Evolutionary conservation across 2,329 filamentous ascomycete genomes (phyloP), one percentile per base, ranked within the genome.

Genomic region (Clonostachys byssicola): DNA sequence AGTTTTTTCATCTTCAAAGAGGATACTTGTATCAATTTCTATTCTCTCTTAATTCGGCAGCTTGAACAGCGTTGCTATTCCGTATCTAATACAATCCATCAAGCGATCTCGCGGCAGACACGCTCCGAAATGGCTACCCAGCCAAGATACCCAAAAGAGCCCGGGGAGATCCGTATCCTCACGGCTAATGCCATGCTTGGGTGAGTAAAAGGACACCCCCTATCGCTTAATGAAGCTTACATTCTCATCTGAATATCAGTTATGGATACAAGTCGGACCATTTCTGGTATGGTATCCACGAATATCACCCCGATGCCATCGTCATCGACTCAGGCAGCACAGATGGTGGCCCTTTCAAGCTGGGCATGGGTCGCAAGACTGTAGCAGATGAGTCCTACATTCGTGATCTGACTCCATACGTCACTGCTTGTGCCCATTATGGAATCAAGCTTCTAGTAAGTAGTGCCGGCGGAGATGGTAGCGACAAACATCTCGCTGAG

Each of bases 381-480:
- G 62, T 57, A 12, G 62, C 63, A 0, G 59, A 65, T 18, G 52
- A 53, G 1, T 54, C 64, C 0, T 75, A 75, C 45, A 45, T 60
- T 5, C 60, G 69, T 3, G 73, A 76, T 45, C 56, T 75, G 2
- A 51, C 52, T 46, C 38, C 59, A 40, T 40, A 57, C 60, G 12
- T 57, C 57, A 20, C 50, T 42, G 56, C 59, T 44, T 38, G 54
- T 41, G 49, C 51, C 20, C 52, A 57, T 14, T 43, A 55, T 40
- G 54, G 55, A 38, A 49, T 56, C 47, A 58, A 58, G 42, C 47
- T 59, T 14, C 40, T 57, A 9, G 65, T 72, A 5, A 56, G 62
- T 3, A 72, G 68, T 3, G 68, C 58, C 2, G 70, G 71, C 3
- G 71, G 71, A 2, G 70, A 71, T 63, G 58, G 55, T 14, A 55